Conservation (phyloP, 129 eudicot species). For the Daucus carota region DH1_v3.0 NC_030381.2:43928001-43928500, state of each 20-base stretch:
- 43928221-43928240: conserved; percentile 7
- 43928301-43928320: background rate
- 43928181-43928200: background rate
- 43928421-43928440: too few species aligned
- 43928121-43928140: conserved; percentile 39
- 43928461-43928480: too few species aligned
- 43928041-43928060: conserved; percentile 15
- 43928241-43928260: conserved; percentile 20
- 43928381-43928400: too few species aligned
- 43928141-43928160: conserved; percentile 27
- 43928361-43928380: conserved; percentile 39
- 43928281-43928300: conserved; percentile 62
- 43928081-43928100: conserved; percentile 26
- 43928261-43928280: conserved; percentile 1
- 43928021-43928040: conserved; percentile 24
- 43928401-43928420: too few species aligned
- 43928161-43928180: background rate
- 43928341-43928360: conserved; percentile 34
- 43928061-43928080: conserved; percentile 19
- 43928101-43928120: conserved; percentile 35
- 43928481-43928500: too few species aligned
- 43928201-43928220: conserved; percentile 14
- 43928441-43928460: too few species aligned
- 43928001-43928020: conserved; percentile 35
- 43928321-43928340: background rate